phyloP scores from a whole-genome alignment of 768 basidiomycete genomes.

The Zangia roseola region DNA sequence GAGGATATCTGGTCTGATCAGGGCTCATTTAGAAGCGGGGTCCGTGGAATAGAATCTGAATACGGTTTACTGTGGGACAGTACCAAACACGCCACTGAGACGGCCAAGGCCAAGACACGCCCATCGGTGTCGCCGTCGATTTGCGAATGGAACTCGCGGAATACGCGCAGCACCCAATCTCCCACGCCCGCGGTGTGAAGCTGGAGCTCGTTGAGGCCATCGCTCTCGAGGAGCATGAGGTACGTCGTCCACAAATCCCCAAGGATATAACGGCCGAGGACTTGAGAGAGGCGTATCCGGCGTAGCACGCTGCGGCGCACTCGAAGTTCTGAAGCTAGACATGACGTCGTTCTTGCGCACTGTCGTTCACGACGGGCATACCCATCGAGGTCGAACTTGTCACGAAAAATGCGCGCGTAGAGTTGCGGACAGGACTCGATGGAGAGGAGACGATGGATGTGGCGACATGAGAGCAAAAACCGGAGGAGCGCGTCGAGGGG shows the following conservation, averaged over 20 bases:
- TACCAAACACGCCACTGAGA: conserved; percentile 35
- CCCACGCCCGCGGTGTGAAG: conserved; percentile 42
- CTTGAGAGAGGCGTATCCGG: conserved; percentile 38
- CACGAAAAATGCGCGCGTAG: conserved; percentile 53
- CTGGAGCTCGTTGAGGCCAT: conserved; percentile 46
- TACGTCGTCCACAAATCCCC: conserved; percentile 58
- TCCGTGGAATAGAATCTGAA: conserved; percentile 25
- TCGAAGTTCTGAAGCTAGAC: conserved; percentile 48
- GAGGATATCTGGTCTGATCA: conserved; percentile 39
- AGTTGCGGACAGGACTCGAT: conserved; percentile 47
- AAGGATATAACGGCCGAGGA: conserved; percentile 30
- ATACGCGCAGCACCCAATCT: conserved; percentile 23
- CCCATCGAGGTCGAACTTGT: conserved; percentile 45
- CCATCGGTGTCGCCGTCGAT: conserved; percentile 5
- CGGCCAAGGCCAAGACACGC: conserved; percentile 25
- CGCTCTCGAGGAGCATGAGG: conserved; percentile 61
- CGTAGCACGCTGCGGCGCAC: conserved; percentile 47
- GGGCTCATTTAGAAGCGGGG: conserved; percentile 23
- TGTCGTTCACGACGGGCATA: conserved; percentile 23
- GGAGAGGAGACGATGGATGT: conserved; percentile 44
- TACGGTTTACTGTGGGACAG: conserved; percentile 36
- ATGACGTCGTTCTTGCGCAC: conserved; percentile 37
- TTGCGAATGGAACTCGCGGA: conserved; percentile 18
- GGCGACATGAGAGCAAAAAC: conserved; percentile 46
- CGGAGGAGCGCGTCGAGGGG: conserved; percentile 42